A percentile compares a stretch with the other conserved stretches of the same genome.
These are phyloP conservation scores for Nasturtium officinale DNA, from an alignment of 345 rosid species.

Conservation along the genomic window DNA sequence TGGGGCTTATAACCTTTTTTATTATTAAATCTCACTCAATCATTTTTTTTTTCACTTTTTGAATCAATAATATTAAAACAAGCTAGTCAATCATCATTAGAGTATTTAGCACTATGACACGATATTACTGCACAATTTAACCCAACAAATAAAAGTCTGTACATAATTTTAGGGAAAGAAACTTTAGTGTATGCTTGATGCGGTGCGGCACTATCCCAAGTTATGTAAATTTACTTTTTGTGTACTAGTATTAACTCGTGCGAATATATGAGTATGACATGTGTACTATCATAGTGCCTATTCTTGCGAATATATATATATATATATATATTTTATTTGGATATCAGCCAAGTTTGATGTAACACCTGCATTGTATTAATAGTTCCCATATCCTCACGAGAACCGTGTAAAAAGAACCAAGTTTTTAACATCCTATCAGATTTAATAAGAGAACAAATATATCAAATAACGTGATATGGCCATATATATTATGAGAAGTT, in stretches of 20 bases:
- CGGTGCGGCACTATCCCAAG: not conserved
- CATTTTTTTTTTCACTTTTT: too few relatives aligned
- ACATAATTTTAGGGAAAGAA: not conserved
- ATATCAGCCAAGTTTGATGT: constrained; percentile 34
- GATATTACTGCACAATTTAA: not conserved
- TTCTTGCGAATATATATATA: too few relatives aligned
- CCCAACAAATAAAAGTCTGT: not conserved
- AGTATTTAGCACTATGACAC: not conserved
- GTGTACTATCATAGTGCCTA: constrained; percentile 18
- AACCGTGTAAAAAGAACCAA: not conserved
- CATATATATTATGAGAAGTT: not conserved
- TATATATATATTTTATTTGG: too few relatives aligned
- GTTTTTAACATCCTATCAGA: not conserved
- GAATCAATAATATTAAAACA: not conserved
- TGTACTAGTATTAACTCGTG: not conserved
- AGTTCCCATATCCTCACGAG: constrained; percentile 16
- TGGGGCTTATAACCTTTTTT: too few relatives aligned
- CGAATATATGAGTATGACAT: not conserved
- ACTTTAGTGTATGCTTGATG: not conserved
- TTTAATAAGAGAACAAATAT: not conserved
- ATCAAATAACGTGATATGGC: not conserved
- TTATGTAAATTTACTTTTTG: not conserved
- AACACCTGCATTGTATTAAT: constrained; percentile 28
- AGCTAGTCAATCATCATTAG: not conserved
- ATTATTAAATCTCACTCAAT: too few relatives aligned